Base-by-base conservation (phyloP, 192 early-diverging fungal species). In the Backusella liffmaniae region DNA sequence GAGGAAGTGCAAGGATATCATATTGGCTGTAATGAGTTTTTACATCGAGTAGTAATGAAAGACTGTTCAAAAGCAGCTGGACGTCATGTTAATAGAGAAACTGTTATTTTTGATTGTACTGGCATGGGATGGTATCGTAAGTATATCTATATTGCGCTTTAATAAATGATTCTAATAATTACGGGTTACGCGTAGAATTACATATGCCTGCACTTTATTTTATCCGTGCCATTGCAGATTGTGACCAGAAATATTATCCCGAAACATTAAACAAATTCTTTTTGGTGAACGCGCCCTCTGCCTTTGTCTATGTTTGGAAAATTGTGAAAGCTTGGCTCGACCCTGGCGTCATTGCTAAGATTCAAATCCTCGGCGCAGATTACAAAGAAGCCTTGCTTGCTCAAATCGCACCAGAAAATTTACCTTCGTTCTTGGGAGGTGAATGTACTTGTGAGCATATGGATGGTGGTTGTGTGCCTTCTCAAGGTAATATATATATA, bases 191-290 rank as follows among this genome's bases (percentile, higher is more conserved):
- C 21, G 12, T 78, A 89, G 88, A 89, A 39, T 76, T 89, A 62
- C 88, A 94, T 70, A 82, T 90, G 77, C 90, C 90, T 59, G 91
- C 89, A 12, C 79, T 94, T 49, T 87, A 90, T 42, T 90, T 91
- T 82, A 80, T 92, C 65, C 84, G 90, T 46, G 88, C 90, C 73
- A 89, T 98, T 66, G 88, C 93, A 32, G 88, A 92, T 56, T 91
- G 93, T 80, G 96, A 96, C 77, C 96, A 97, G 79, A 92, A 95
- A 72, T 93, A 96, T 78, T 99, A 99, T 76, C 97, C 97, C 15
- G 97, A 98, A 82, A 94, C 92, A 81, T 87, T 98, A 72, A 91
- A 93, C 77, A 94, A 92, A 76, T 93, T 97, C 70, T 98, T 91
- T 74, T 89, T 99, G 41, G 94, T 99, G 79, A 99, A 99, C 82